phyloP scores from a whole-genome alignment of 2,329 filamentous ascomycete species.

The Cladophialophora immunda region DNA sequence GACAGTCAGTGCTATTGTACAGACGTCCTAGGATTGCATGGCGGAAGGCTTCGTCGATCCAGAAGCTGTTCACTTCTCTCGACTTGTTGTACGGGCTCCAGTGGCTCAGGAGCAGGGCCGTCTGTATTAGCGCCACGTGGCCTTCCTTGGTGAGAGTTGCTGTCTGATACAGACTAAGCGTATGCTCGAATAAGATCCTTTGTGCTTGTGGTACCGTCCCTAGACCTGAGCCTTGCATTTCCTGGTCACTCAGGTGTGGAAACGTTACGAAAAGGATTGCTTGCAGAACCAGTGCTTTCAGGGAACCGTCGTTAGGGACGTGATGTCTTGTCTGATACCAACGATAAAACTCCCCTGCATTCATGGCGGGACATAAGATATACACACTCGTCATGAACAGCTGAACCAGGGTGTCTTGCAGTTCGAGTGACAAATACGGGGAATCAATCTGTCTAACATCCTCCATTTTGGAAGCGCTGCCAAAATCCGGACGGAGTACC shows the following conservation, averaged over 20 bases:
- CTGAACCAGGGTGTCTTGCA: conserved; percentile 8
- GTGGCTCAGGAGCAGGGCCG: conserved; percentile 8
- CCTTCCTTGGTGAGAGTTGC: background rate
- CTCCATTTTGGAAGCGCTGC: background rate
- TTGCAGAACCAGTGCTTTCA: conserved; percentile 4
- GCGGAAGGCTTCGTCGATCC: conserved; percentile 9
- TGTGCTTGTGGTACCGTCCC: conserved; percentile 3
- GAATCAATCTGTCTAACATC: conserved; percentile 6
- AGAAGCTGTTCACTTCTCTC: conserved; percentile 13
- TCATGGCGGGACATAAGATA: conserved; percentile 8
- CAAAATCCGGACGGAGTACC: background rate
- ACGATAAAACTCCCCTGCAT: background rate
- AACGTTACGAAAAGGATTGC: conserved; percentile 7
- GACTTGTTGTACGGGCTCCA: conserved; percentile 15
- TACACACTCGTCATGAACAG: conserved; percentile 9
- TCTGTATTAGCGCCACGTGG: conserved; percentile 9
- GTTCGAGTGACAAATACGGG: background rate
- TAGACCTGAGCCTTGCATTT: background rate
- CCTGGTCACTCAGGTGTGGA: background rate
- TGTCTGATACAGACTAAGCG: conserved; percentile 1
- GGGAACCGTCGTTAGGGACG: background rate
- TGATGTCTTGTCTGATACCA: background rate
- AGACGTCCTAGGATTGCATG: background rate
- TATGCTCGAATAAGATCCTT: background rate
- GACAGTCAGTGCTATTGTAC: background rate